phyloP scores from a whole-genome alignment of 495 filamentous ascomycete species.

The Penicillium cataractarum region DNA sequence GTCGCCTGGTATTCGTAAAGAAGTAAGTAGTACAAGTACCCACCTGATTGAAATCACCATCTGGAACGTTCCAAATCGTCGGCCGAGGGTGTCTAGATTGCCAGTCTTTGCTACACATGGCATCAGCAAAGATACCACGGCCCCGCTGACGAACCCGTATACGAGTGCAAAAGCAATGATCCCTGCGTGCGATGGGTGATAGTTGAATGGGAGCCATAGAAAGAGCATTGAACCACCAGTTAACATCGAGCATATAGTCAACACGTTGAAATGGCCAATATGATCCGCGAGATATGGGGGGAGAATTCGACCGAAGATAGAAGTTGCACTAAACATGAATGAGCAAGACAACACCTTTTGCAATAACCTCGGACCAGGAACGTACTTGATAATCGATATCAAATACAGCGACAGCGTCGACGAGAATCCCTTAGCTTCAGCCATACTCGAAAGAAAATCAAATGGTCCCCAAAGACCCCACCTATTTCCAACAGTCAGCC shows the following conservation, averaged over 20 bases:
- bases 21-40: not conserved
- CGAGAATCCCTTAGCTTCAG: not conserved
- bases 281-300: not conserved
- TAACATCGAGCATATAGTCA: not conserved
- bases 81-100: slow-evolving; percentile 21
- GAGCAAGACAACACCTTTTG: too few relatives aligned
- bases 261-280: not conserved
- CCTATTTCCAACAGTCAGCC: not conserved
- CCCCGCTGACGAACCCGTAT: not conserved
- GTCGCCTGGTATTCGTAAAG: not conserved
- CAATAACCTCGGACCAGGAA: not conserved
- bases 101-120: slow-evolving; percentile 37
- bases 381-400: not conserved
- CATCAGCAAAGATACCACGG: slow-evolving; percentile 29
- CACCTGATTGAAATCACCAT: slow-evolving; percentile 28
- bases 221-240: not conserved
- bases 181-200: not conserved
- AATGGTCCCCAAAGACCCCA: not conserved
- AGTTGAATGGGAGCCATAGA: not conserved
- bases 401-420: not conserved
- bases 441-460: not conserved
- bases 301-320: not conserved
- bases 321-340: not conserved
- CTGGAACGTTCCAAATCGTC: slow-evolving; percentile 32
- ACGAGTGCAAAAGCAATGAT: not conserved